Base-by-base conservation (phyloP, 2,329 filamentous ascomycete genomes). In the Arthrobotrys iridis region DNA sequence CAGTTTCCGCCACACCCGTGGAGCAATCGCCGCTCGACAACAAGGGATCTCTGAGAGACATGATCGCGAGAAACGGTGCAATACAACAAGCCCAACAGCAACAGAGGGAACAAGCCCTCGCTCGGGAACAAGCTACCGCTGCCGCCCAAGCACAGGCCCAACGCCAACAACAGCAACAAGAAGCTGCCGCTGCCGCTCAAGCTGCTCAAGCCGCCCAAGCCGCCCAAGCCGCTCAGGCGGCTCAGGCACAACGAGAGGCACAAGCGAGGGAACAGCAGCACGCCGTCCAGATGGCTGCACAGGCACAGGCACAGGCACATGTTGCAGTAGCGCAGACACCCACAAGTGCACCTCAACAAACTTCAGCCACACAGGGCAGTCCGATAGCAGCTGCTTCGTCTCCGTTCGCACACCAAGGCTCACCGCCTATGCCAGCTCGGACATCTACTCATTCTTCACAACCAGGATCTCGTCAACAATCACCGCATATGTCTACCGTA, bases 31-130 rank as follows among this genome's bases (percentile, higher is more conserved):
- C 84, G 77, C 82, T 82, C 13, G 84, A 85, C 46, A 83, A 84
- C 24, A 84, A 85, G 73, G 81, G 82, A 77, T 85, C 83, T 77
- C 70, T 84, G 46, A 77, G 76, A 41, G 72, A 77, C 13, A 64
- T 67, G n/a, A 70, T 64, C 20, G 63, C 76, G 15, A 77, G 62
- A 22, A 68, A 77, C 18, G 63, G 73, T 37, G 74, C 68, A 11
- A 46, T 37, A 79, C 85, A 81, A 66, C 82, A 83, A 81, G 78
- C 84, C 70, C 85, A 87, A 78, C 83, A 84, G 62, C 82, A 84
- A 67, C 82, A 85, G 33, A 81, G 82, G 8, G 82, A 85, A 63
- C 80, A 81, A 13, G 79, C 79, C 2, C 79, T 82, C 33, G 83
- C 84, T 26, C 64, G 63, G 15, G 57, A 41, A 13, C 57, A 58